These are phyloP conservation scores for Pelargonium australe DNA, from an alignment of 441 rosid species.

Conservation along the genomic window DNA sequence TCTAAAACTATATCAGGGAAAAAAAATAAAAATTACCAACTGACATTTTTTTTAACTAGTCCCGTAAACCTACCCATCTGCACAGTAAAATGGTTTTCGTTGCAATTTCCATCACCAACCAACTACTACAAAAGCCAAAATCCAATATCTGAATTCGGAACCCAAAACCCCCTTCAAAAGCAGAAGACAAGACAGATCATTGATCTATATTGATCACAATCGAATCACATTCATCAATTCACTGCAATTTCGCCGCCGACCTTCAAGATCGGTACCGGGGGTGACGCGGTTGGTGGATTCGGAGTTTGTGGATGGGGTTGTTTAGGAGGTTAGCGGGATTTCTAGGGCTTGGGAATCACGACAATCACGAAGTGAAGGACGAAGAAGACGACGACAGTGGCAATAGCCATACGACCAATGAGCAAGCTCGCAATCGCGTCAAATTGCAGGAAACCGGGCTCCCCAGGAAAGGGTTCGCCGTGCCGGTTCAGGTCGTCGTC, in stretches of 20 bases:
- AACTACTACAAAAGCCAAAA: too few species aligned
- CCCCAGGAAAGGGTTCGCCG: constrained; percentile 19
- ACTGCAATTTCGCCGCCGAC: constrained; percentile 10
- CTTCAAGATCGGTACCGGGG: neutral
- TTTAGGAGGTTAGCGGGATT: constrained; percentile 17
- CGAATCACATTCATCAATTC: neutral
- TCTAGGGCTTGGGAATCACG: constrained; percentile 15
- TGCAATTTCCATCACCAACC: neutral
- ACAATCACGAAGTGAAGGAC: constrained; percentile 1
- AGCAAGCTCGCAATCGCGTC: constrained; percentile 4
- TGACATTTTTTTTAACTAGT: too few species aligned
- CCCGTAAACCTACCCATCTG: neutral
- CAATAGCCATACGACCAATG: neutral
- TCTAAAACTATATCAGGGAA: too few species aligned
- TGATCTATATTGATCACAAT: neutral
- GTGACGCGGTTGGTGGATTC: neutral
- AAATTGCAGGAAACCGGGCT: constrained; percentile 13
- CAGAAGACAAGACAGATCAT: constrained; percentile 4
- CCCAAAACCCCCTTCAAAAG: constrained; percentile 1
- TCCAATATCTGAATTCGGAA: neutral
- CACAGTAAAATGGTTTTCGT: neutral
- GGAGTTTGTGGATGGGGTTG: constrained; percentile 11
- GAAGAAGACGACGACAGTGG: neutral
- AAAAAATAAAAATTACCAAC: too few species aligned
- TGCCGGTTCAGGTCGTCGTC: constrained; percentile 19